These are phyloP conservation scores for Neonectria coccinea DNA, from an alignment of 2,329 filamentous ascomycete species.

Conservation along the genomic window DNA sequence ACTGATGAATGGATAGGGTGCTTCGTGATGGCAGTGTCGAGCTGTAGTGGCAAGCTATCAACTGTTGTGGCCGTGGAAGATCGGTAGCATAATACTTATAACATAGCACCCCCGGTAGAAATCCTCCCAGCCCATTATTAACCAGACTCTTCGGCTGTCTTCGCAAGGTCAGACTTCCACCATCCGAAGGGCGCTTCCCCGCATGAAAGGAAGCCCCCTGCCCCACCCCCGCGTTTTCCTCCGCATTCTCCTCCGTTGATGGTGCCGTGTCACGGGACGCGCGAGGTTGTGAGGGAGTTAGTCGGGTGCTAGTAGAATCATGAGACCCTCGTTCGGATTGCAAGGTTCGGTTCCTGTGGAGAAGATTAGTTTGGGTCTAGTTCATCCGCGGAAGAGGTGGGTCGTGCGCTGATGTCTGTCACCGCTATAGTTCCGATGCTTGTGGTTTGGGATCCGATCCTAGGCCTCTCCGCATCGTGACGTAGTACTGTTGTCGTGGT, in stretches of 20 bases:
- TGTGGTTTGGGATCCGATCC: not conserved
- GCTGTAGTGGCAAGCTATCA: not conserved
- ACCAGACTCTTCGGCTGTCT: not conserved
- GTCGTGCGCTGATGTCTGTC: not conserved
- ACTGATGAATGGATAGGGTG: not conserved
- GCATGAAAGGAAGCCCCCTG: not conserved
- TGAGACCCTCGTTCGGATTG: not conserved
- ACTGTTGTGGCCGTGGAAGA: not conserved
- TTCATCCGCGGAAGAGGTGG: not conserved
- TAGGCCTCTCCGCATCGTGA: not conserved
- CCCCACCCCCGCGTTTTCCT: not conserved
- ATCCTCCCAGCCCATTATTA: not conserved
- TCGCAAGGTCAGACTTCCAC: not conserved
- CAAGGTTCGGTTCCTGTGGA: not conserved
- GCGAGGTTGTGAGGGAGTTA: not conserved
- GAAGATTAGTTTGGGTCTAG: not conserved
- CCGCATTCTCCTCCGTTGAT: not conserved
- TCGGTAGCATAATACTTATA: constrained; percentile 15
- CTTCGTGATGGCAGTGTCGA: not conserved
- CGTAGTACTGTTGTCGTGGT: not conserved
- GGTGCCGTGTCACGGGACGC: not conserved
- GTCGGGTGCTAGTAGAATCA: not conserved
- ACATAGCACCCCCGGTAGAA: not conserved
- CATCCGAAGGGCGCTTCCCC: not conserved
- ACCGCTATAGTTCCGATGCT: not conserved